A percentile compares a stretch with the other conserved stretches of the same genome.
Conservation (phyloP, 2,329 filamentous ascomycete species). For the Emericellopsis cladophorae region DNA sequence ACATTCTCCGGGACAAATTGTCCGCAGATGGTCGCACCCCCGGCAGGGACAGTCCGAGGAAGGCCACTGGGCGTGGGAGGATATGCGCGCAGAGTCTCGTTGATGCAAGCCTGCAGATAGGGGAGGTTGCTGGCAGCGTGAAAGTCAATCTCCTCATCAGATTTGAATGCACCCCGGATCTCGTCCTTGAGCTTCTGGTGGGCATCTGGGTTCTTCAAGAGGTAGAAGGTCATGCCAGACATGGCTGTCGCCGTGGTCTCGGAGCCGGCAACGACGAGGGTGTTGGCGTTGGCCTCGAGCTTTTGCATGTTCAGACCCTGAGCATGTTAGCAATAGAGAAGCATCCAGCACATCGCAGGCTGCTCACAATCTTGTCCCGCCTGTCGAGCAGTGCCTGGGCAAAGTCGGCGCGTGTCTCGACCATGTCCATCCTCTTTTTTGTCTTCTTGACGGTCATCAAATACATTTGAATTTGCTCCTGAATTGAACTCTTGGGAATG, state of each 20-base stretch:
- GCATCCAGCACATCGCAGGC: background rate
- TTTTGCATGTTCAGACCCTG: conserved; percentile 2
- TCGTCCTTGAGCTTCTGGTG: conserved; percentile 19
- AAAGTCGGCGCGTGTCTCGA: conserved; percentile 7
- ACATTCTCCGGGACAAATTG: conserved; percentile 15
- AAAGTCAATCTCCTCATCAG: conserved; percentile 21
- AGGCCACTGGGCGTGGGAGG: conserved; percentile 10
- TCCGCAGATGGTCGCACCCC: conserved; percentile 16
- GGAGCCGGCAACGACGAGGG: conserved; percentile 11
- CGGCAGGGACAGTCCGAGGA: conserved; percentile 12
- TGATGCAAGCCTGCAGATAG: conserved; percentile 19
- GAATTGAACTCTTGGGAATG: conserved; percentile 3
- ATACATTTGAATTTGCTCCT: background rate
- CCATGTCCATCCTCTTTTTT: conserved; percentile 4
- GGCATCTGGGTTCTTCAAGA: conserved; percentile 13
- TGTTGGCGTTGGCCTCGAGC: conserved; percentile 6
- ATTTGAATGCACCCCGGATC: conserved; percentile 8
- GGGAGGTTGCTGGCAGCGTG: conserved; percentile 12
- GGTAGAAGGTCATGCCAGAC: conserved; percentile 10
- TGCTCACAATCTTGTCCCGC: conserved; percentile 7
- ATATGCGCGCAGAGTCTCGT: conserved; percentile 25
- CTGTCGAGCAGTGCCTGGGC: conserved; percentile 7
- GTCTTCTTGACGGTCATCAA: conserved; percentile 3
- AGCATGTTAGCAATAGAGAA: background rate
- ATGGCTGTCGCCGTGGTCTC: conserved; percentile 15